These are phyloP conservation scores for Penicillium goetzii DNA, from an alignment of 495 filamentous ascomycete genomes.

Conservation along the genomic window DNA sequence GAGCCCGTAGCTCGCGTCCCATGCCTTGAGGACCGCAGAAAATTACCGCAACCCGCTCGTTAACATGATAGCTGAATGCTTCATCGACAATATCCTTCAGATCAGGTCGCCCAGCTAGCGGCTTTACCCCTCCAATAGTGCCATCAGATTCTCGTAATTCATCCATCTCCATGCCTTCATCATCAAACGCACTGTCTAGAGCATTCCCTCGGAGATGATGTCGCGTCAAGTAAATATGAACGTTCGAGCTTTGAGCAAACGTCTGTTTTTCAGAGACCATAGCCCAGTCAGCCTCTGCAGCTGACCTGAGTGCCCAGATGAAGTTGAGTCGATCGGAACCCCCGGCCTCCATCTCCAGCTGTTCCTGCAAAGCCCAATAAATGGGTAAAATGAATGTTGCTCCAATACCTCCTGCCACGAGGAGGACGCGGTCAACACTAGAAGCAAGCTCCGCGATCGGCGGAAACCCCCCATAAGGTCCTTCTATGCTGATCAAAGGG, in stretches of 20 bases:
- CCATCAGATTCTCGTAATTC: background rate
- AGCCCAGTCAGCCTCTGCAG: constrained; percentile 1
- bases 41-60: constrained; percentile 10
- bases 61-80: background rate
- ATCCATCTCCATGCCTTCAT: background rate
- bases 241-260: background rate
- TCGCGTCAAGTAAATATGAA: constrained; percentile 4
- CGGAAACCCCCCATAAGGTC: background rate
- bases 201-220: background rate
- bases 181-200: background rate
- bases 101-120: constrained; percentile 2
- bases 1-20: constrained; percentile 6
- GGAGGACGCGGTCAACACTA: constrained; percentile 6
- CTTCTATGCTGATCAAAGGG: background rate
- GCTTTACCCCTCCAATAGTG: background rate
- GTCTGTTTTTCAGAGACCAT: background rate
- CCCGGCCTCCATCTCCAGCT: constrained; percentile 1
- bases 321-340: background rate
- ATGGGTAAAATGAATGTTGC: constrained; percentile 15
- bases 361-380: constrained; percentile 11
- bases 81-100: constrained; percentile 10
- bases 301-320: constrained; percentile 2
- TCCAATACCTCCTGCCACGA: constrained; percentile 17
- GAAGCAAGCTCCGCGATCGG: background rate
- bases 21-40: constrained; percentile 15